Conservation (phyloP, 768 basidiomycete species). For the Mycena polygramma region DNA sequence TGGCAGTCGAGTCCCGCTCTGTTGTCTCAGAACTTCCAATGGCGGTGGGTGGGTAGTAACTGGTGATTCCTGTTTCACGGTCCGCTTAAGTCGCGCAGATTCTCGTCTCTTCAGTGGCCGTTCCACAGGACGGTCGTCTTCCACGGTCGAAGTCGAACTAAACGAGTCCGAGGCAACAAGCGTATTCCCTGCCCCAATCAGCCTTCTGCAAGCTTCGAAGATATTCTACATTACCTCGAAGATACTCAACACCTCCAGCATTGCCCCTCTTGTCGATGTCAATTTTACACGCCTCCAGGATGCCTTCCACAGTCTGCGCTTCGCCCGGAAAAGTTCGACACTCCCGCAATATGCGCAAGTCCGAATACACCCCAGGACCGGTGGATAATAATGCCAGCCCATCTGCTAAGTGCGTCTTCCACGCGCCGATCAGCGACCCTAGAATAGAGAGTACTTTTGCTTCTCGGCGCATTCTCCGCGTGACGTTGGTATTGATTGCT, state of each 20-base stretch:
- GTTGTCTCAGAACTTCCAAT: background rate
- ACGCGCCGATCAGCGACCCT: constrained; percentile 12
- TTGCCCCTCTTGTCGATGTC: too few species aligned
- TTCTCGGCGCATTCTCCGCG: constrained; percentile 8
- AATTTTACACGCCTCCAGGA: background rate
- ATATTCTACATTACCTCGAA: background rate
- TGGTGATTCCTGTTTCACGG: background rate
- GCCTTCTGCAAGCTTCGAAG: background rate
- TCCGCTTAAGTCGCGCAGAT: constrained; percentile 7
- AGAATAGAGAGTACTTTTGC: constrained; percentile 20
- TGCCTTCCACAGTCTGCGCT: constrained; percentile 11
- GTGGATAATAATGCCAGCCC: constrained; percentile 15
- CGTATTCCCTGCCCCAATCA: background rate
- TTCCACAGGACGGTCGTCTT: background rate
- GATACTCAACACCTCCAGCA: background rate
- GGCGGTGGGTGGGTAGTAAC: background rate
- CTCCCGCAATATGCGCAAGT: constrained; percentile 17
- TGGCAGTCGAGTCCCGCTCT: background rate
- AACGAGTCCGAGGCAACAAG: background rate
- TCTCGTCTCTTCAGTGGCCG: background rate
- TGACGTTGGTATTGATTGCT: constrained; percentile 10
- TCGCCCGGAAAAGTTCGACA: background rate
- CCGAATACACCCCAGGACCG: constrained; percentile 17
- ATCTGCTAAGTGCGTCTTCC: constrained; percentile 10
- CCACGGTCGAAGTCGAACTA: background rate